Percentiles rank a stretch among this genome's conserved stretches.
Conservation (phyloP, 306 rosid species). For the Fragaria ananassa region DNA sequence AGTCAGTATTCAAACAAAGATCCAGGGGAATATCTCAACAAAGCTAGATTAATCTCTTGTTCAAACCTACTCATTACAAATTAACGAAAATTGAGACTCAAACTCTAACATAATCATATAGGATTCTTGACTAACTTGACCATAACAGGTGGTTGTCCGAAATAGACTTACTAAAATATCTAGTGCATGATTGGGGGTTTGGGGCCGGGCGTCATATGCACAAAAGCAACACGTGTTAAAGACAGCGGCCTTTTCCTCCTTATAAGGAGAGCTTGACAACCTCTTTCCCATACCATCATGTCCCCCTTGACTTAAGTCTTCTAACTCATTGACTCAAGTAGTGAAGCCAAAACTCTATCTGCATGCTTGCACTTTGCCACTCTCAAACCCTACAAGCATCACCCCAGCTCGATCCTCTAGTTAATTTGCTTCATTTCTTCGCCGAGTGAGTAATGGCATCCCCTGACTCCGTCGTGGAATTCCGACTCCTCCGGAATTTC, state of each 20-base stretch:
- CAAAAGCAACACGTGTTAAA: not conserved
- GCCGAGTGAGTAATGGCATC: slow-evolving; percentile 29
- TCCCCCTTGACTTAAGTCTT: slow-evolving; percentile 24
- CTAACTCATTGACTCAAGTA: not conserved
- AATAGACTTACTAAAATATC: too few relatives aligned
- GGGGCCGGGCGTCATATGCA: too few relatives aligned
- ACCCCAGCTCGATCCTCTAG: too few relatives aligned
- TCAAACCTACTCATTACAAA: too few relatives aligned
- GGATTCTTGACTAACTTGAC: too few relatives aligned
- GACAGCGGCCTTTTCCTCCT: not conserved
- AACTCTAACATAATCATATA: too few relatives aligned
- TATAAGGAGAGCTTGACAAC: not conserved
- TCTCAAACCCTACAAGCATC: not conserved
- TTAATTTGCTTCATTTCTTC: not conserved
- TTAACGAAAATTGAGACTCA: too few relatives aligned
- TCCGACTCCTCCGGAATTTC: slow-evolving; percentile 61
- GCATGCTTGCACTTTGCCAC: not conserved
- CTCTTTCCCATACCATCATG: not conserved
- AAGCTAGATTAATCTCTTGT: too few relatives aligned
- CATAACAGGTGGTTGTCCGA: too few relatives aligned
- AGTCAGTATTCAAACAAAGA: too few relatives aligned
- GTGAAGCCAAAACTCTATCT: not conserved
- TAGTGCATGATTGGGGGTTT: not conserved
- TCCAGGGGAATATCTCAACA: too few relatives aligned
- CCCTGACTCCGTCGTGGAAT: slow-evolving; percentile 21